These are phyloP conservation scores for Oldenlandia corymbosa DNA, from an alignment of 257 asterid genomes.

Conservation along the genomic window DNA sequence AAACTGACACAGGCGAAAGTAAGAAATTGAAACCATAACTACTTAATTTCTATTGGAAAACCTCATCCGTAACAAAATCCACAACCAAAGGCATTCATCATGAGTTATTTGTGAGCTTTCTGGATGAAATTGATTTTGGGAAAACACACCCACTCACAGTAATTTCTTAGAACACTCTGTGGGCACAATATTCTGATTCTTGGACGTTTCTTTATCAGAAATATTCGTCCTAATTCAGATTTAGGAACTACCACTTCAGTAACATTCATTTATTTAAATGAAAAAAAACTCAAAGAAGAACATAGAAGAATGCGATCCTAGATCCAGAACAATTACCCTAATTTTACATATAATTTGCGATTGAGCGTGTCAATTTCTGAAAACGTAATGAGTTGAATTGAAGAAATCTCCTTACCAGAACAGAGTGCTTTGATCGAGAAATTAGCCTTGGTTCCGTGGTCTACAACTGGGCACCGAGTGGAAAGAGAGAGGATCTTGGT, in stretches of 20 bases:
- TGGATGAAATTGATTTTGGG: too few relatives aligned
- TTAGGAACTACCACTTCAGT: too few relatives aligned
- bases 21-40: background rate
- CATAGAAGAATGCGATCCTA: too few relatives aligned
- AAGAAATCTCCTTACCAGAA: constrained; percentile 39
- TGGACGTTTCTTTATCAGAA: too few relatives aligned
- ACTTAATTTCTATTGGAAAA: background rate
- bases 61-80: background rate
- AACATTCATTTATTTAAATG: too few relatives aligned
- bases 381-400: background rate
- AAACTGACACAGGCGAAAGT: background rate
- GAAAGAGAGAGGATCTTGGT: constrained; percentile 49
- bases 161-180: too few relatives aligned
- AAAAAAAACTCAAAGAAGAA: too few relatives aligned
- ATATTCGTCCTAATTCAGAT: too few relatives aligned
- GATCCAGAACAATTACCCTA: too few relatives aligned
- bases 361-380: background rate
- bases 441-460: constrained; percentile 12
- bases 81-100: background rate
- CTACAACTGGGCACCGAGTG: constrained; percentile 38
- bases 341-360: too few relatives aligned
- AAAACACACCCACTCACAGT: too few relatives aligned
- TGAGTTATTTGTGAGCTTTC: background rate
- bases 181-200: too few relatives aligned
- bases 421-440: constrained; percentile 50